A percentile compares a stretch with the other conserved stretches of the same genome.
Conservation (phyloP, 2,329 filamentous ascomycete genomes). For the Aspergillus fructus region DNA sequence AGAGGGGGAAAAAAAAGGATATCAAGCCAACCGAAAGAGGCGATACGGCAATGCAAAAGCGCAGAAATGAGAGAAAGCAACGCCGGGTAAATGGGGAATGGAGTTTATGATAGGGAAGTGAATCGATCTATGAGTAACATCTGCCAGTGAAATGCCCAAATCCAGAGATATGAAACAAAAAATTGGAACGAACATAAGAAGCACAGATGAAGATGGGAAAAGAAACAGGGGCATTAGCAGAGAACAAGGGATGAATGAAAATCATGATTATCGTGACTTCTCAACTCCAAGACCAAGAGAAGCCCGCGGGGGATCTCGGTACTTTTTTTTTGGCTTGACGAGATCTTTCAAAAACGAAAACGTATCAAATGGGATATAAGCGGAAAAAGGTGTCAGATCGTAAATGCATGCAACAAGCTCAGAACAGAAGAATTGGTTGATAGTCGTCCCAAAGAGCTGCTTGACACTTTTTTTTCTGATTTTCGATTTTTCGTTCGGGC, state of each 20-base stretch:
- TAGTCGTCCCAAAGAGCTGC: slow-evolving; percentile 27
- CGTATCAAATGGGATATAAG: slow-evolving; percentile 18
- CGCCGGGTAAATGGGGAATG: slow-evolving; percentile 25
- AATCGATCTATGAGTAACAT: slow-evolving; percentile 40
- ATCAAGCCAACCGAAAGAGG: slow-evolving; percentile 25
- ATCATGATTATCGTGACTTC: slow-evolving; percentile 40
- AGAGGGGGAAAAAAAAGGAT: slow-evolving; percentile 16
- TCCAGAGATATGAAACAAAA: slow-evolving; percentile 22
- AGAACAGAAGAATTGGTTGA: slow-evolving; percentile 20
- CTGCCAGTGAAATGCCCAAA: slow-evolving; percentile 39
- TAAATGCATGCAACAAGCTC: slow-evolving; percentile 14
- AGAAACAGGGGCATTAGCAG: slow-evolving; percentile 20
- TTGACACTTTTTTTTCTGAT: slow-evolving; percentile 30
- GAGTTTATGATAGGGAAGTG: slow-evolving; percentile 21
- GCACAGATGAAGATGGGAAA: slow-evolving; percentile 28
- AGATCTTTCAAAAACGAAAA: slow-evolving; percentile 17
- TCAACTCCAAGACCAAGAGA: slow-evolving; percentile 21
- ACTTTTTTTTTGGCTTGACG: slow-evolving; percentile 17
- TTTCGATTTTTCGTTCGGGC: slow-evolving; percentile 30
- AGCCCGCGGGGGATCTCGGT: slow-evolving; percentile 16
- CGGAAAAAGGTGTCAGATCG: slow-evolving; percentile 17
- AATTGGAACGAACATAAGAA: slow-evolving; percentile 27
- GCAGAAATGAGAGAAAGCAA: slow-evolving; percentile 27
- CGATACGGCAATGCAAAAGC: slow-evolving; percentile 25
- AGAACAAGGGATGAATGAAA: slow-evolving; percentile 36